Percentiles rank a stretch among this genome's conserved stretches.
These are phyloP conservation scores for Erythrophleum ivorense DNA, from an alignment of 331 rosid genomes.

Conservation along the genomic window DNA sequence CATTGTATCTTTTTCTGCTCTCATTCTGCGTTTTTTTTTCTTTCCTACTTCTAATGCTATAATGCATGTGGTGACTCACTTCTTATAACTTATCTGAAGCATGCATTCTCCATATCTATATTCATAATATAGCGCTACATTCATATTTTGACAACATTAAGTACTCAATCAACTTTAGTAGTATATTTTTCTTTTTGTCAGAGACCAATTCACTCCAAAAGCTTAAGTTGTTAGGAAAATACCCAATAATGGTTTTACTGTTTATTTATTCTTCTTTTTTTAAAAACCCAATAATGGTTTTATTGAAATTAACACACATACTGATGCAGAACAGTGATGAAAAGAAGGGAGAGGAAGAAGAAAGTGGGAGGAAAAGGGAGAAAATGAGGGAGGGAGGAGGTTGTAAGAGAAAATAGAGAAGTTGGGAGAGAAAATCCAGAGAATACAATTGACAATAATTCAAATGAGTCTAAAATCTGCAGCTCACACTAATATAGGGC, in stretches of 20 bases:
- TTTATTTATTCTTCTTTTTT: not conserved
- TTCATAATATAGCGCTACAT: not conserved
- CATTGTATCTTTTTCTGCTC: conserved; percentile 17
- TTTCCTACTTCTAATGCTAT: conserved; percentile 27
- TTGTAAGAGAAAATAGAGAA: too few species aligned
- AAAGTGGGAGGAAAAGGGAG: too few species aligned
- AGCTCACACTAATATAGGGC: too few species aligned
- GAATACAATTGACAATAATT: too few species aligned
- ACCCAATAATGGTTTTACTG: not conserved
- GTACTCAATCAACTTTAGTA: conserved; percentile 17
- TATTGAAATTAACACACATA: not conserved
- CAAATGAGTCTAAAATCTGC: too few species aligned
- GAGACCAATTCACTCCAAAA: not conserved
- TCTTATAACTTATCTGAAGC: conserved; percentile 25
- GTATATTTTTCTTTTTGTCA: not conserved
- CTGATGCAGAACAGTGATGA: too few species aligned
- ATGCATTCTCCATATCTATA: conserved; percentile 15
- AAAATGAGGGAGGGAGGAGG: too few species aligned
- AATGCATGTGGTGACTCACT: conserved; percentile 20
- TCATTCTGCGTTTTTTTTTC: conserved; percentile 6
- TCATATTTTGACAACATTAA: conserved; percentile 16
- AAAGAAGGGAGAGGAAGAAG: too few species aligned
- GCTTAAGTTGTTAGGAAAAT: not conserved
- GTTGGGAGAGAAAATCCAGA: too few species aligned
- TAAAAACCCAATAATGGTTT: not conserved